Evolutionary conservation across 2,329 filamentous ascomycete species (phyloP).

Genomic region (Pyricularia sp.): DNA sequence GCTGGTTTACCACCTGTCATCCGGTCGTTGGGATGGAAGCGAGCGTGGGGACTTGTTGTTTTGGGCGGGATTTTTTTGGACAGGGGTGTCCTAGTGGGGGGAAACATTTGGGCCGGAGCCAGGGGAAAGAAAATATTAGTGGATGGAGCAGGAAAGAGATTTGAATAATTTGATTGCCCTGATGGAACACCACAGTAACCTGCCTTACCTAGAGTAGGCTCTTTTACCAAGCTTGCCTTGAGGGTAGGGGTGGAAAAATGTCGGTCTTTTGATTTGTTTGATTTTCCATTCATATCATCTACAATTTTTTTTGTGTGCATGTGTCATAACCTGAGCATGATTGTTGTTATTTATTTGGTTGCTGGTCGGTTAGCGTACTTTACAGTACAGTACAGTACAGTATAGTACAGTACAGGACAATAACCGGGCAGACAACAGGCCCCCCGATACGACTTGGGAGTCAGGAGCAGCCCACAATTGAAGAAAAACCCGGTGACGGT

Average conservation of each 20-base stretch:
- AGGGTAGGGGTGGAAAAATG: not conserved
- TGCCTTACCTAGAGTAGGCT: not conserved
- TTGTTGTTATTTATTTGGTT: not conserved
- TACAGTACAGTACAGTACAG: not conserved
- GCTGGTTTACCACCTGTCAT: not conserved
- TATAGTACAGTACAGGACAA: not conserved
- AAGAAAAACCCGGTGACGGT: not conserved
- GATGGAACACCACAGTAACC: not conserved
- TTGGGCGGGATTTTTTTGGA: slow-evolving; percentile 1
- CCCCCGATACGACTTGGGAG: not conserved
- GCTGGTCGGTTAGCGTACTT: not conserved
- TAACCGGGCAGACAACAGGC: not conserved
- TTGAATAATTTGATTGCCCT: not conserved
- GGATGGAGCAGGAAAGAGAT: slow-evolving; percentile 1
- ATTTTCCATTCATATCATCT: not conserved
- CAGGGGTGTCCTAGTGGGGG: not conserved
- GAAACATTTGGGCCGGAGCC: not conserved
- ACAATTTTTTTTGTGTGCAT: not conserved
- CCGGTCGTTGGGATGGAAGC: not conserved
- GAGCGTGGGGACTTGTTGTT: not conserved
- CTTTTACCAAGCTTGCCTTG: not conserved
- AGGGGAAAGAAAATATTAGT: not conserved
- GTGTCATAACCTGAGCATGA: not conserved
- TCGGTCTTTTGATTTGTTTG: not conserved
- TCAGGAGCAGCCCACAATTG: not conserved